A percentile compares a stretch with the other conserved stretches of the same genome.
phyloP scores from a whole-genome alignment of 345 rosid genomes.

The Syzygium jambos region DNA sequence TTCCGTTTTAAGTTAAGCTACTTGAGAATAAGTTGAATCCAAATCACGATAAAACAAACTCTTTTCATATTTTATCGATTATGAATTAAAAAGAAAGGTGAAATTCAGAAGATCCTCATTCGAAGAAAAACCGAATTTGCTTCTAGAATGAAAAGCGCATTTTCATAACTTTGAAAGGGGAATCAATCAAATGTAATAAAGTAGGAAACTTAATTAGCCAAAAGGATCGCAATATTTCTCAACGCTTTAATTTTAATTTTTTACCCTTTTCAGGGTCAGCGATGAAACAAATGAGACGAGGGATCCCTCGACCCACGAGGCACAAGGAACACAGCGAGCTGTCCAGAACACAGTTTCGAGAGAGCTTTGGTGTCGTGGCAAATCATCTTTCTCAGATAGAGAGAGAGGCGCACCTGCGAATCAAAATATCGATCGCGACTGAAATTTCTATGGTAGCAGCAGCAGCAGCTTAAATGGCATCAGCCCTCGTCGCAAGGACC shows the following conservation, averaged over 20 bases:
- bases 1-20: too few species aligned
- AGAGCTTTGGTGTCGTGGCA: not conserved
- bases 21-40: too few species aligned
- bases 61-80: too few species aligned
- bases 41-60: too few species aligned
- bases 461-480: constrained; percentile 1
- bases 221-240: not conserved
- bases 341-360: not conserved
- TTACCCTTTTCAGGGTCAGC: not conserved
- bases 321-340: not conserved
- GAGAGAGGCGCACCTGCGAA: not conserved
- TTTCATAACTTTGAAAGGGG: not conserved
- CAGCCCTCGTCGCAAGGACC: not conserved
- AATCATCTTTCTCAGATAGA: not conserved
- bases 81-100: too few species aligned
- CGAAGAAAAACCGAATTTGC: not conserved
- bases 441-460: not conserved
- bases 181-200: too few species aligned
- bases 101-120: too few species aligned
- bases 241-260: not conserved
- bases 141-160: not conserved
- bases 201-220: too few species aligned
- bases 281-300: not conserved
- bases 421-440: not conserved
- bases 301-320: not conserved